A percentile compares a stretch with the other conserved stretches of the same genome.
Conservation (phyloP, 305 asterid genomes). For the Fraxinus ornus region DNA sequence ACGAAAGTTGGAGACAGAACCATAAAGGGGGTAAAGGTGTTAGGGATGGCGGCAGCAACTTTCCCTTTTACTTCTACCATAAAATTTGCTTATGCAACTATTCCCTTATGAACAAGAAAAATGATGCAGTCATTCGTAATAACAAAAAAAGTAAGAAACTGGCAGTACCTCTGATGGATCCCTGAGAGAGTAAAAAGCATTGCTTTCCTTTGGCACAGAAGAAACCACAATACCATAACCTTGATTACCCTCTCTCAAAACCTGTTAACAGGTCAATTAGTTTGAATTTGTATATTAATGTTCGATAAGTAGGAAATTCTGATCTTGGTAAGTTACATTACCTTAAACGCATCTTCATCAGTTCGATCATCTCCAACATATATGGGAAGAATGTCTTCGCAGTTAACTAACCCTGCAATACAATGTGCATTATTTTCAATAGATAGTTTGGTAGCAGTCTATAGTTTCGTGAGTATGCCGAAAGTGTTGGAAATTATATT, state of each 20-base stretch:
- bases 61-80: neutral
- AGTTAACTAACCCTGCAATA: constrained; percentile 54
- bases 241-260: constrained; percentile 62
- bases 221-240: constrained; percentile 91
- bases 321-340: constrained; percentile 19
- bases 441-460: neutral
- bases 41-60: neutral
- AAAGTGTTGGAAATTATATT: neutral
- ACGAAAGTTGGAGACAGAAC: neutral
- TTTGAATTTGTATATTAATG: neutral
- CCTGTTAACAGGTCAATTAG: constrained; percentile 34
- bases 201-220: constrained; percentile 82
- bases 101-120: neutral
- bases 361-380: constrained; percentile 97
- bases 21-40: neutral
- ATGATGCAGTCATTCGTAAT: neutral
- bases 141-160: neutral
- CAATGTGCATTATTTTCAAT: neutral
- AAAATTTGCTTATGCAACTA: neutral
- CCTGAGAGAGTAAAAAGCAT: constrained; percentile 79
- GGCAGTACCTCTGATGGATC: constrained; percentile 83
- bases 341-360: constrained; percentile 96
- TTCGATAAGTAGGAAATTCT: neutral
- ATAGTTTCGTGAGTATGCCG: neutral
- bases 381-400: constrained; percentile 75